A percentile compares a stretch with the other conserved stretches of the same genome.
Conservation (phyloP, 2,329 filamentous ascomycete species). For the Phoma sp. region DNA sequence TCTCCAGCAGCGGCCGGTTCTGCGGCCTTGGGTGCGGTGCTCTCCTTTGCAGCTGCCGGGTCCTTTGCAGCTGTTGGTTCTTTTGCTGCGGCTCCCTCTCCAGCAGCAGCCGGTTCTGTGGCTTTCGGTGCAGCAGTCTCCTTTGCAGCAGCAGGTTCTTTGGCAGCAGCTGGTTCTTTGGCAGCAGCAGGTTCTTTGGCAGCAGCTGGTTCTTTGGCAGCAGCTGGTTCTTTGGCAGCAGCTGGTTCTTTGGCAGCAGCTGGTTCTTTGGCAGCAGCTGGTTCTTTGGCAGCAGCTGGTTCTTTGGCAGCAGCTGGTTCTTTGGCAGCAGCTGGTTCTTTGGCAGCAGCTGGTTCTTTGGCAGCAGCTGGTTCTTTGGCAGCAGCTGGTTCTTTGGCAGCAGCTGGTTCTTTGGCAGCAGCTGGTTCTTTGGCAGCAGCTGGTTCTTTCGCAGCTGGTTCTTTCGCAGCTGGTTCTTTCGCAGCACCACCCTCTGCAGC, state of each 20-base stretch:
- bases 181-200: constrained; percentile 6
- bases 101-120: background rate
- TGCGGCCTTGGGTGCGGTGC: constrained; percentile 11
- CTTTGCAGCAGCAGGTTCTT: background rate
- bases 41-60: background rate
- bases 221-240: background rate
- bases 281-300: no score
- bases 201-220: background rate
- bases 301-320: no score
- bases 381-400: constrained; percentile 1
- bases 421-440: constrained; percentile 7
- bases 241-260: no score
- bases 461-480: constrained; percentile 5
- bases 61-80: background rate
- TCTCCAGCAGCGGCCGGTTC: constrained; percentile 3
- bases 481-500: constrained; percentile 12
- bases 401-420: constrained; percentile 3
- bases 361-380: constrained; percentile 10
- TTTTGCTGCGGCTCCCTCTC: background rate
- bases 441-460: constrained; percentile 9
- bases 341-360: no score
- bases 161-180: background rate
- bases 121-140: background rate
- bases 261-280: no score
- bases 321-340: no score